phyloP scores from a whole-genome alignment of 2,329 filamentous ascomycete species.

The Calonectria montana region DNA sequence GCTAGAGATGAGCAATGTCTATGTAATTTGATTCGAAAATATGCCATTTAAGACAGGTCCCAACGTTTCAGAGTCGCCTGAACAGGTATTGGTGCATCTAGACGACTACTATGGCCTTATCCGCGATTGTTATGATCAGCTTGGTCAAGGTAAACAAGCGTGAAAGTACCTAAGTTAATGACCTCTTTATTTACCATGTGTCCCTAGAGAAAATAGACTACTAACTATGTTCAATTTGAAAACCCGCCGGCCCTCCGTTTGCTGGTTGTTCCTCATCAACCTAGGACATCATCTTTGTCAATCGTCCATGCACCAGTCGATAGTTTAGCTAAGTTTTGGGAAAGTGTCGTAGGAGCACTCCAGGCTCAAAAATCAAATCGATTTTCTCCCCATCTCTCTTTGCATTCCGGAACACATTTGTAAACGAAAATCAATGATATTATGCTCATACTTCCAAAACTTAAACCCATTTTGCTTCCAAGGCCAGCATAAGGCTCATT shows the following conservation, averaged over 20 bases:
- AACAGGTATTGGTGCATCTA: no score
- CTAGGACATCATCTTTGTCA: neutral
- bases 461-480: conserved; percentile 51
- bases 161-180: no score
- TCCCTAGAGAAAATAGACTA: no score
- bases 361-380: conserved; percentile 9
- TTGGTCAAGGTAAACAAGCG: no score
- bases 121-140: no score
- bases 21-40: no score
- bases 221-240: neutral
- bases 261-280: neutral
- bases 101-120: no score
- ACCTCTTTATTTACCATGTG: no score
- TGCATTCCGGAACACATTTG: neutral
- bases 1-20: no score
- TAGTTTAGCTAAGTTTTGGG: neutral
- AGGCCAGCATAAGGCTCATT: conserved; percentile 49
- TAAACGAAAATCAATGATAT: neutral
- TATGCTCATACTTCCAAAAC: conserved; percentile 53
- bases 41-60: no score
- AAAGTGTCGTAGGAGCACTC: neutral
- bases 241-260: neutral
- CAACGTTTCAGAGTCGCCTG: no score
- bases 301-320: neutral
- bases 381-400: conserved; percentile 2